phyloP scores from a whole-genome alignment of 176 grass and related monocot genomes.

The Pontederia crassipes region DNA sequence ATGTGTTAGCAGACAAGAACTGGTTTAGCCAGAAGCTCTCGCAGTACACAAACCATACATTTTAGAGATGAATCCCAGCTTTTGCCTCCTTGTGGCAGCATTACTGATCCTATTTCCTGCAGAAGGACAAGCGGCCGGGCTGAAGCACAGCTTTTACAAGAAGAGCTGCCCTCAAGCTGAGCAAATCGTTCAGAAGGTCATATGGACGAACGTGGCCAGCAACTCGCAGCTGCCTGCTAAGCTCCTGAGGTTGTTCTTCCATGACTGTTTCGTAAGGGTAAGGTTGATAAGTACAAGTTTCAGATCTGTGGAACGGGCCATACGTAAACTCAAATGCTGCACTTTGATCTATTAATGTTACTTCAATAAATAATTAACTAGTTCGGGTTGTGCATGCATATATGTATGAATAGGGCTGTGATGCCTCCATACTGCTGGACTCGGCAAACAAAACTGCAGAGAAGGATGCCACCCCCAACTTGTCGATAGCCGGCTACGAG shows the following conservation, averaged over 20 bases:
- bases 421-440: constrained; percentile 73
- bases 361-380: background rate
- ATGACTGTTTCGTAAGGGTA: constrained; percentile 68
- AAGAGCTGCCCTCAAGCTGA: constrained; percentile 39
- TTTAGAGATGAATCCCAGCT: background rate
- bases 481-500: constrained; percentile 51
- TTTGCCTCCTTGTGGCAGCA: background rate
- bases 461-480: constrained; percentile 57
- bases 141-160: constrained; percentile 52
- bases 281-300: background rate
- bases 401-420: constrained; percentile 40
- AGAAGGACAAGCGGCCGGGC: constrained; percentile 1
- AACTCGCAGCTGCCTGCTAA: constrained; percentile 27
- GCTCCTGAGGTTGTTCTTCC: constrained; percentile 56
- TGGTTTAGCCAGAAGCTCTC: too few species aligned
- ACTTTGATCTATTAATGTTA: background rate
- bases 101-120: background rate
- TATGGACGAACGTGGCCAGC: constrained; percentile 27
- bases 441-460: constrained; percentile 40
- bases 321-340: too few species aligned
- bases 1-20: too few species aligned
- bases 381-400: background rate
- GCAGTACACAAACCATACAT: too few species aligned
- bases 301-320: too few species aligned
- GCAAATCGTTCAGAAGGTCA: constrained; percentile 24